These are phyloP conservation scores for Phaffia rhodozyma DNA, from an alignment of 1,284 basidiomycete species.

Conservation along the genomic window DNA sequence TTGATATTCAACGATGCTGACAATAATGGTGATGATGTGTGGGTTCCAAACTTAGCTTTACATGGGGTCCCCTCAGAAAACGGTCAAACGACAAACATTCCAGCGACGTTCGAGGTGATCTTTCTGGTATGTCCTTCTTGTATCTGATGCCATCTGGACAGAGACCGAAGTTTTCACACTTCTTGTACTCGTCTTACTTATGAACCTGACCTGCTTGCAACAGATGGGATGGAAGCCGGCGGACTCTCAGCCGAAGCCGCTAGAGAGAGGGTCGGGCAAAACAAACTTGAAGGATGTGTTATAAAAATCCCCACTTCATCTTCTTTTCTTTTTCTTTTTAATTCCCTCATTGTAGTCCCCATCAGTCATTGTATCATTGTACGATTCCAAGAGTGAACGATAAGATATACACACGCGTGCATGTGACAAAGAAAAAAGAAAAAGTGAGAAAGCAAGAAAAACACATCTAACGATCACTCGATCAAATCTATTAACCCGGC, in stretches of 20 bases:
- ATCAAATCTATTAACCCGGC: neutral
- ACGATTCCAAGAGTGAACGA: too few relatives aligned
- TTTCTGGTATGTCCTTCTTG: constrained; percentile 55
- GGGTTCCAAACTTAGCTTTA: constrained; percentile 45
- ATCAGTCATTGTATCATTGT: too few relatives aligned
- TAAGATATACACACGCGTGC: too few relatives aligned
- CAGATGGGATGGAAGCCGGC: constrained; percentile 99
- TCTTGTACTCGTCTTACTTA: neutral
- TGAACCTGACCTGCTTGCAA: neutral
- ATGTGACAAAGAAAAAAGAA: too few relatives aligned
- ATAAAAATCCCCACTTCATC: constrained; percentile 28
- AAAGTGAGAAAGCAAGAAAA: too few relatives aligned
- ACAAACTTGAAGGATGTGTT: constrained; percentile 71
- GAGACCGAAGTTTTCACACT: constrained; percentile 1
- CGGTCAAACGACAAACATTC: constrained; percentile 63
- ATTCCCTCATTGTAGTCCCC: too few relatives aligned
- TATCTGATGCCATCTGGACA: neutral
- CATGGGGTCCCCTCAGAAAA: constrained; percentile 45
- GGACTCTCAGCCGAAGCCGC: constrained; percentile 66
- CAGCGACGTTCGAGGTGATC: constrained; percentile 92
- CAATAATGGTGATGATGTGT: neutral
- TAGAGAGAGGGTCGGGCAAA: constrained; percentile 72
- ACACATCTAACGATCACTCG: too few relatives aligned
- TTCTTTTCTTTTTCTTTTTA: too few relatives aligned
- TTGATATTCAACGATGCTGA: neutral